Conservation (phyloP, 139 green algal species). For the Medakamo hakoo region DNA sequence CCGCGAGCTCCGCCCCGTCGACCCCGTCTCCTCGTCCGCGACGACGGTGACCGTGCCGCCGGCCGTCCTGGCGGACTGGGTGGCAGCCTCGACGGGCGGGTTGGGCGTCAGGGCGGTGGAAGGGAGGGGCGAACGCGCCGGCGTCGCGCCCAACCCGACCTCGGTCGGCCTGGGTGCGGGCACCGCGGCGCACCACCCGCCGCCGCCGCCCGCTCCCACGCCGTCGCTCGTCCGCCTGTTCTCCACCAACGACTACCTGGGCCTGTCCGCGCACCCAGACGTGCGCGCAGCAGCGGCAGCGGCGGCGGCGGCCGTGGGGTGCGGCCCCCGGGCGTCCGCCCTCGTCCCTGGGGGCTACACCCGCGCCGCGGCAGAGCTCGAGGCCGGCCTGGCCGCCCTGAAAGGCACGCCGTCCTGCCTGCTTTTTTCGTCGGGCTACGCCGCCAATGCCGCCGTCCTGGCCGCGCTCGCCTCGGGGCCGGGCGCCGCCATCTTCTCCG, state of each 20-base stretch:
- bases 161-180: too few relatives aligned
- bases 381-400: slow-evolving; percentile 61
- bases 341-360: slow-evolving; percentile 76
- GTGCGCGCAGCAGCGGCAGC: slow-evolving; percentile 41
- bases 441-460: slow-evolving; percentile 71
- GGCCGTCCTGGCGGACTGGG: neutral
- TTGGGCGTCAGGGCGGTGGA: too few relatives aligned
- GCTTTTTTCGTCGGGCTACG: slow-evolving; percentile 78
- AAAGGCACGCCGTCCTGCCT: slow-evolving; percentile 45
- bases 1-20: slow-evolving; percentile 21
- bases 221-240: too few relatives aligned
- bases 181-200: too few relatives aligned
- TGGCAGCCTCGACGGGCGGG: too few relatives aligned
- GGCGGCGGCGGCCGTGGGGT: slow-evolving; percentile 19
- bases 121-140: too few relatives aligned
- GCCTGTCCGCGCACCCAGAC: slow-evolving; percentile 62
- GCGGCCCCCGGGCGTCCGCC: slow-evolving; percentile 20
- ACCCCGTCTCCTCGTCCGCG: slow-evolving; percentile 8
- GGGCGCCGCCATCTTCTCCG: slow-evolving; percentile 53
- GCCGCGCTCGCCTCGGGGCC: slow-evolving; percentile 19
- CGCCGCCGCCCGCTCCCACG: too few relatives aligned
- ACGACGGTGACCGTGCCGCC: neutral
- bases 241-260: slow-evolving; percentile 87
- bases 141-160: too few relatives aligned
- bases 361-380: slow-evolving; percentile 51